phyloP scores from a whole-genome alignment of 352 stramenopile genomes.

The Pythium brassicae region DNA sequence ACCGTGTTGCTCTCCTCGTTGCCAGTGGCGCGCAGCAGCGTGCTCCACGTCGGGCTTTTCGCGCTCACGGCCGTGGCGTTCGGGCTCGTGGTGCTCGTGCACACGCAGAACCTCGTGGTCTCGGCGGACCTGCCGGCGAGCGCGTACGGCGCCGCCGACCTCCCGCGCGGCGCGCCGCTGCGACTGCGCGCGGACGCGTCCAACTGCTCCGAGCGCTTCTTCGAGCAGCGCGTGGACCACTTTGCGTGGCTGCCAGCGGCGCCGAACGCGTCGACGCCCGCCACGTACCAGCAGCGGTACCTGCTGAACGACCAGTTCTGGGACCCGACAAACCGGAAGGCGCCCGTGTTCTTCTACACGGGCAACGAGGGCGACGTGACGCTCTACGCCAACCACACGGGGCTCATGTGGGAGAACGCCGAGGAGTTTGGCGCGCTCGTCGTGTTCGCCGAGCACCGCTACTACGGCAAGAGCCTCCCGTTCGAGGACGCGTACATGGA shows the following conservation, averaged over 20 bases:
- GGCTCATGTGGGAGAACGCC: conserved; percentile 94
- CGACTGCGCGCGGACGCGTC: conserved; percentile 34
- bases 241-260: conserved; percentile 59
- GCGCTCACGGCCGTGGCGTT: conserved; percentile 41
- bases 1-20: background rate
- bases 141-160: conserved; percentile 21
- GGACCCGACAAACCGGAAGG: conserved; percentile 53
- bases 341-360: conserved; percentile 92
- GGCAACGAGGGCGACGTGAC: conserved; percentile 94
- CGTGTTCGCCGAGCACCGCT: conserved; percentile 95
- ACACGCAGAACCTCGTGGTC: conserved; percentile 56
- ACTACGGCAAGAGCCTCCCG: conserved; percentile 90
- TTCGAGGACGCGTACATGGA: conserved; percentile 65
- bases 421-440: conserved; percentile 84
- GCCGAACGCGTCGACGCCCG: conserved; percentile 20
- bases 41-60: conserved; percentile 44
- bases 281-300: conserved; percentile 87
- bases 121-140: conserved; percentile 37
- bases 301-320: conserved; percentile 87
- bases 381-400: conserved; percentile 93
- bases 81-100: conserved; percentile 63
- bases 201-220: conserved; percentile 84
- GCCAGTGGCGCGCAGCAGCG: conserved; percentile 12
- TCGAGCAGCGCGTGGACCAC: conserved; percentile 88
- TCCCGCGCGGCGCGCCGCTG: conserved; percentile 4